phyloP scores from a whole-genome alignment of 1,284 basidiomycete species.

The Pseudozyma flocculosa region DNA sequence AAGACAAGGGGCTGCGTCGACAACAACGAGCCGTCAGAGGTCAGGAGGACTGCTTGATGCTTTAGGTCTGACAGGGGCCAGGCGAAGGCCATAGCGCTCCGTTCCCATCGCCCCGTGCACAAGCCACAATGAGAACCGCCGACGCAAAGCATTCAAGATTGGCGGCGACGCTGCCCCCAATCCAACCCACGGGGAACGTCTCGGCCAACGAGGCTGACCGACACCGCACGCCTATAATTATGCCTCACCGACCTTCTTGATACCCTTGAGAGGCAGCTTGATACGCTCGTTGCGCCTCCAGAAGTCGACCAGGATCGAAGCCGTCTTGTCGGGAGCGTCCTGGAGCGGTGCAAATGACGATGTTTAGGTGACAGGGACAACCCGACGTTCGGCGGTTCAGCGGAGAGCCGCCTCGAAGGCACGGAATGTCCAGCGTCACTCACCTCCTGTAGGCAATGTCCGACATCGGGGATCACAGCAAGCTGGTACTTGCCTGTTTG shows the following conservation, averaged over 20 bases:
- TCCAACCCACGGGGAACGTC: no score
- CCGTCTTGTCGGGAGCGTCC: constrained; percentile 80
- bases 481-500: constrained; percentile 91
- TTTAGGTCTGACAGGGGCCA: not conserved
- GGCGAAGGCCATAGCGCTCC: not conserved
- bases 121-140: no score
- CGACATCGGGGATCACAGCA: constrained; percentile 79
- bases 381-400: no score
- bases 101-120: no score
- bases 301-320: constrained; percentile 79
- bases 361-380: no score
- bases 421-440: no score
- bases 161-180: no score
- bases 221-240: not conserved
- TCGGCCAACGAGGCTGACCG: no score
- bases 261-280: constrained; percentile 17
- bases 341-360: constrained; percentile 59
- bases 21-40: not conserved
- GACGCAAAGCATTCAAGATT: no score
- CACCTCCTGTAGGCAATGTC: constrained; percentile 93
- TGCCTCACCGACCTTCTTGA: constrained; percentile 38
- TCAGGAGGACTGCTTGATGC: not conserved
- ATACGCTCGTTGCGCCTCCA: constrained; percentile 78
- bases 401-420: no score
- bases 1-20: not conserved